phyloP scores from a whole-genome alignment of 2,329 filamentous ascomycete species.

The Mycosphaerella sp. region DNA sequence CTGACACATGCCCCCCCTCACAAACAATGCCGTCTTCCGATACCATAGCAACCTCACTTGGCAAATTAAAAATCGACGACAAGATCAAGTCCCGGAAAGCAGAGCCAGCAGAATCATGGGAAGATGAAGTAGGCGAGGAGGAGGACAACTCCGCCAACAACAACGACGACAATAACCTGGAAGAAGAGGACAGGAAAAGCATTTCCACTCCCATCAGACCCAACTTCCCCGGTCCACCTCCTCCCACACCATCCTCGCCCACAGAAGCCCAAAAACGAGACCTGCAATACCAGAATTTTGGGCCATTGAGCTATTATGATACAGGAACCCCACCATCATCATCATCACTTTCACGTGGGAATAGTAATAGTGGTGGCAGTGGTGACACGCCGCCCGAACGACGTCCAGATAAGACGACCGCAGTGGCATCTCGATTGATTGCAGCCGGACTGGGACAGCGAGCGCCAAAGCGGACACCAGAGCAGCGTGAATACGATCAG shows the following conservation, averaged over 20 bases:
- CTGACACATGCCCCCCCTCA: neutral
- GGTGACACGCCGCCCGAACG: slow-evolving; percentile 16
- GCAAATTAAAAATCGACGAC: slow-evolving; percentile 31
- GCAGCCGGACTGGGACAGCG: slow-evolving; percentile 78
- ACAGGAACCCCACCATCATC: neutral
- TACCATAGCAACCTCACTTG: slow-evolving; percentile 25
- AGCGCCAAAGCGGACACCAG: slow-evolving; percentile 74
- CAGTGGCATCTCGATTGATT: slow-evolving; percentile 83
- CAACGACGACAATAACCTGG: slow-evolving; percentile 25
- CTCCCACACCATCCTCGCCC: slow-evolving; percentile 60
- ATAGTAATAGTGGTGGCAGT: neutral
- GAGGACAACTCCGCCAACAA: slow-evolving; percentile 31
- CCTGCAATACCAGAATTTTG: slow-evolving; percentile 22
- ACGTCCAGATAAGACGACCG: slow-evolving; percentile 83
- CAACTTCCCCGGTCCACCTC: slow-evolving; percentile 49
- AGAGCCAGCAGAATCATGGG: slow-evolving; percentile 61
- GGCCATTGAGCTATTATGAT: slow-evolving; percentile 9
- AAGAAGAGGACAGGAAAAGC: neutral
- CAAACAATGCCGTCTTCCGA: slow-evolving; percentile 9
- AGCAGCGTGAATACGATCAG: slow-evolving; percentile 79
- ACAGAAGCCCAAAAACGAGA: slow-evolving; percentile 24
- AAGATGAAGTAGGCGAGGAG: slow-evolving; percentile 55
- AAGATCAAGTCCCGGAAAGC: slow-evolving; percentile 25
- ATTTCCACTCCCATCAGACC: slow-evolving; percentile 27
- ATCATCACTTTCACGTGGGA: neutral